phyloP scores from a whole-genome alignment of 768 basidiomycete species.

The Agrocybe praecox region DNA sequence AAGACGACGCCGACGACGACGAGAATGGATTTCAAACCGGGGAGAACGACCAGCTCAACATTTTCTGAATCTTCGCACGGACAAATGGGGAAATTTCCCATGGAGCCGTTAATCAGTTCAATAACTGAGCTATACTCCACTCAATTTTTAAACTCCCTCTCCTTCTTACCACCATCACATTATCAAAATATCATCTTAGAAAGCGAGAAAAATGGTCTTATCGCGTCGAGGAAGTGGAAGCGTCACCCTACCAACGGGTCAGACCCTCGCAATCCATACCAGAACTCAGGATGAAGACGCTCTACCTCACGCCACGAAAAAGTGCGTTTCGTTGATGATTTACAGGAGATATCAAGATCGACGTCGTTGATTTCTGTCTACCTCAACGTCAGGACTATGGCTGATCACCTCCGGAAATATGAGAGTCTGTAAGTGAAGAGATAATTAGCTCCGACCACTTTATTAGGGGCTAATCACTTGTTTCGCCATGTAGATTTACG shows the following conservation, averaged over 20 bases:
- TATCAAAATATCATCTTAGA: constrained; percentile 10
- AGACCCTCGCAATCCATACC: constrained; percentile 84
- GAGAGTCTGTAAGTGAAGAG: constrained; percentile 68
- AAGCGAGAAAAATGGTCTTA: constrained; percentile 49
- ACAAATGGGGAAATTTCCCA: constrained; percentile 20
- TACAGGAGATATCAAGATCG: not conserved
- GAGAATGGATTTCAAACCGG: constrained; percentile 10
- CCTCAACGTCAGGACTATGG: constrained; percentile 70
- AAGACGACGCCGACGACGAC: constrained; percentile 12
- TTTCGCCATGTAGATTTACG: constrained; percentile 59
- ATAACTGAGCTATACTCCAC: constrained; percentile 14
- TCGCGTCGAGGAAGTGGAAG: constrained; percentile 83
- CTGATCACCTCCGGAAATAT: constrained; percentile 90
- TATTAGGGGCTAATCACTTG: constrained; percentile 11
- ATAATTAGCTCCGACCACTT: constrained; percentile 19
- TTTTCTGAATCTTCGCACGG: constrained; percentile 26
- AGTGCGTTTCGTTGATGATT: constrained; percentile 45
- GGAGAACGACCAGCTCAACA: constrained; percentile 7
- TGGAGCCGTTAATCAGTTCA: not conserved
- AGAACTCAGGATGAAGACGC: constrained; percentile 86
- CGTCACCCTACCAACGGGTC: constrained; percentile 70
- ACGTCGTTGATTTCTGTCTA: constrained; percentile 13
- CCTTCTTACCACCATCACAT: constrained; percentile 18
- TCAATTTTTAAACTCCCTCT: constrained; percentile 4
- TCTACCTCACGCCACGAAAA: constrained; percentile 94